phyloP scores from a whole-genome alignment of 371 early-diverging fungal genomes.

The Mortierella sp. region DNA sequence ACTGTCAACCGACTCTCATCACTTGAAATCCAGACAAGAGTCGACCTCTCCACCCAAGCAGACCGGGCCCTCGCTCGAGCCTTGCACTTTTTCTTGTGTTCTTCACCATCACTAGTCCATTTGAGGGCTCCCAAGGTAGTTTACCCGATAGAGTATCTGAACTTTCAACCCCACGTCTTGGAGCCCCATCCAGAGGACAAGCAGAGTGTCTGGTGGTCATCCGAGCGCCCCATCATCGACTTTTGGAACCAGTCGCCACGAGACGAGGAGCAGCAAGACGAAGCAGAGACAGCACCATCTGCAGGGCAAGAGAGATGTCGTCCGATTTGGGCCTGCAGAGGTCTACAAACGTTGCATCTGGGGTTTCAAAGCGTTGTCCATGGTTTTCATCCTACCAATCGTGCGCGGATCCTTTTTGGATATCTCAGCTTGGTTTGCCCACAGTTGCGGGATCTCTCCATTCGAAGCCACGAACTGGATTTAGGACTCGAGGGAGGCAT shows the following conservation, averaged over 20 bases:
- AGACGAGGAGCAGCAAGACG: too few relatives aligned
- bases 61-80: background rate
- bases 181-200: background rate
- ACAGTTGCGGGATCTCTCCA: too few relatives aligned
- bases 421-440: too few relatives aligned
- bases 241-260: background rate
- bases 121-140: background rate
- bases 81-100: background rate
- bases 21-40: background rate
- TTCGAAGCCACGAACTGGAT: too few relatives aligned
- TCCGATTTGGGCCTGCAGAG: background rate
- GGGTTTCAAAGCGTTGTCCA: background rate
- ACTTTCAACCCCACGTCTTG: background rate
- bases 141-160: background rate
- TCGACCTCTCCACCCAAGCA: too few relatives aligned
- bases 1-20: constrained; percentile 1
- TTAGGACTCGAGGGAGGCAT: too few relatives aligned
- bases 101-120: background rate
- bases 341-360: background rate
- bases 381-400: too few relatives aligned
- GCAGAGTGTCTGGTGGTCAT: background rate
- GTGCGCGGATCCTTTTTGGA: too few relatives aligned
- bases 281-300: too few relatives aligned
- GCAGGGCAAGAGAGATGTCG: background rate
- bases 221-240: background rate